Base-by-base conservation (phyloP, 2,329 filamentous ascomycete species). In the Penicillium sp. region DNA sequence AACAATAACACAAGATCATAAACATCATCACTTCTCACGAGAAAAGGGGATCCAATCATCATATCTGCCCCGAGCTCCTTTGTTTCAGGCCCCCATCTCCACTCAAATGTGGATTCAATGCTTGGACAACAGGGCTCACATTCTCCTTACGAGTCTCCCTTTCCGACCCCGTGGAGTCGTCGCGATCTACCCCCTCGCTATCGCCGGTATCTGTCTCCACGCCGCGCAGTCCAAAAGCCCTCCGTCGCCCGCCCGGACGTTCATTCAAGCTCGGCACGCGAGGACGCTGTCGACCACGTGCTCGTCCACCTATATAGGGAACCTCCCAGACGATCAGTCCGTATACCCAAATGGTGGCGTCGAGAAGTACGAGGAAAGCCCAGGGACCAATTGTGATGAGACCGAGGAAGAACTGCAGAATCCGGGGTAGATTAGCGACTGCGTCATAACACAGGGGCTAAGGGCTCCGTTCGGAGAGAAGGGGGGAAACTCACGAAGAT, bases 311-410 rank as follows among this genome's bases (percentile, higher is more conserved):
- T 44, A 86, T 64, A 30, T 82, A 67, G 1, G 85, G 85, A 2
- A 87, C 71, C 57, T 87, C 80, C 69, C 86, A 83, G 40, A 79
- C 78, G 12, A 80, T 66, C 14, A 81, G 76, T 57, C 86, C 84
- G 69, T 81, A 82, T 55, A 84, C 60, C 71, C 87, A 89, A 40
- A 88, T 78, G 25, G 82, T 60, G 51, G 86, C 69, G 67, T 89
- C 86, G 75, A 88, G 88, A 59, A 85, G 53, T 59, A 89, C 75
- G 35, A 88, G 71, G 25, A 82, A 73, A 5, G 80, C 71, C 84
- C 86, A 89, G 11, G 86, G 86, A 2, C 81, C 80, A 60, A 88
- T 83, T 43, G 80, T 82, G 41, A 88, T 62, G 41, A 83, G 63
- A 25, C 82, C 85, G 55, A 88, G 79, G 55, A 87, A 64, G 31